Evolutionary conservation across 2,329 filamentous ascomycete genomes (phyloP), one percentile per base, ranked within the genome.

Genomic region (Scytalidium lignicola): DNA sequence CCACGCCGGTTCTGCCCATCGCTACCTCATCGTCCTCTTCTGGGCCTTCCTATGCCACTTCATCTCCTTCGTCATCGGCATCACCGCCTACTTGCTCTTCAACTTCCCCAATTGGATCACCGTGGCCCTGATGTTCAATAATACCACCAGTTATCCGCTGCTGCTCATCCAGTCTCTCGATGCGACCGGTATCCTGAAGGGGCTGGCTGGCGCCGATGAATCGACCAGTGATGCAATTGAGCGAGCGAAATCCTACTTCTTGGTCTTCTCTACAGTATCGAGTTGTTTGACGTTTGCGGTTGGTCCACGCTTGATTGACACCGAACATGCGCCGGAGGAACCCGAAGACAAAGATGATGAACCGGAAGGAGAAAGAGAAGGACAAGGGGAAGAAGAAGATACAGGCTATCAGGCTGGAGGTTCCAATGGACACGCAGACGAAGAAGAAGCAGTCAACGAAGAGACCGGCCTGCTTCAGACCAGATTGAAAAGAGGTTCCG

Each of bases 201-300:
- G 70, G 2, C 68, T 85, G 17, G 62, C 73, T 1, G 52, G 51
- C 53, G 65, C 51, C 55, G 73, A 56, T 57, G 72, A 62, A 69
- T 76, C 55, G 62, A 69, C 67, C 2, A 56, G 65, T 2, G 67
- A 68, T 2, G 79, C 78, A 0, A 68, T 85, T 12, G 73, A 78
- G 47, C 70, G 82, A 9, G 81, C 81, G 6, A 80, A 84, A 59
- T 79, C 78, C 13, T 86, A 84, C 62, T 85, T 86, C 58, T 66
- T 86, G 3, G 75, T 86, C 51, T 85, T 82, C 54, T 75, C 82
- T 3, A 84, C 83, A 48, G 70, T 86, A 9, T 76, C 74, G 40
- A 84, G 82, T 58, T 79, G 75, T 46, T 65, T 86, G 51, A 85
- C 82, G 0, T 86, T 86, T 61, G 79, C 79, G 0, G 67, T 86